Evolutionary conservation across 352 stramenopile genomes (phyloP), one percentile per base, ranked within the genome.

Genomic region (Phytophthora aleatoria): DNA sequence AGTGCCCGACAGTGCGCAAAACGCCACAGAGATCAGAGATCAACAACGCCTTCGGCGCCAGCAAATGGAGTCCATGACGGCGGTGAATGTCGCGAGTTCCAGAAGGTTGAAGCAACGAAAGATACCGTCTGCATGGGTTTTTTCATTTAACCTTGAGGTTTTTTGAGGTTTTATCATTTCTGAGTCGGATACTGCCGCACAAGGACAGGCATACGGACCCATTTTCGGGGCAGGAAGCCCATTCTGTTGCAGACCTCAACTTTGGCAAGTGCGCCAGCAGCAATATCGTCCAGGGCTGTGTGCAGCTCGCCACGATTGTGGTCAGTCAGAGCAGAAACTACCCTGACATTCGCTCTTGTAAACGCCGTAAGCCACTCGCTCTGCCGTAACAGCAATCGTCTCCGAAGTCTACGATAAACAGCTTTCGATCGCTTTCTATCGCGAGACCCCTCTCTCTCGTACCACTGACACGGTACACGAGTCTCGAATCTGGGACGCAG

Each of bases 161-260:
- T 58, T 59, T 33, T 28, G 15, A 54, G 49, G 50, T 55, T 66
- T 66, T 60, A 66, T 59, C 58, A 66, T 52, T 47, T 54, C 58
- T 66, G 49, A 66, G 16, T 57, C 48, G 50, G 42, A 49, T 16
- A 13, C 3, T 13, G 16, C 41, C 26, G 47, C 35, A n/a, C 52
- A 43, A 47, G 10, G 38, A 15, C 47, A 30, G 30, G 31, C 12
- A 31, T 13, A 5, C 3, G 4, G 13, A 51, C 28, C 57, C 48
- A 58, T 48, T 64, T 52, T 52, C 8, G n/a, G 9, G 3, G 2
- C 6, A 26, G 5, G 5, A 26, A 27, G n/a, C 36, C 27, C 28
- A 49, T 57, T 57, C 41, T 3, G 12, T 0, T 20, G 11, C 8
- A 30, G 28, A 8, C 28, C 20, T 20, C 20, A 20, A 20, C 20